Evolutionary conservation across 495 filamentous ascomycete species (phyloP), one percentile per base, ranked within the genome.

Genomic region (Annulohypoxylon moriforme): DNA sequence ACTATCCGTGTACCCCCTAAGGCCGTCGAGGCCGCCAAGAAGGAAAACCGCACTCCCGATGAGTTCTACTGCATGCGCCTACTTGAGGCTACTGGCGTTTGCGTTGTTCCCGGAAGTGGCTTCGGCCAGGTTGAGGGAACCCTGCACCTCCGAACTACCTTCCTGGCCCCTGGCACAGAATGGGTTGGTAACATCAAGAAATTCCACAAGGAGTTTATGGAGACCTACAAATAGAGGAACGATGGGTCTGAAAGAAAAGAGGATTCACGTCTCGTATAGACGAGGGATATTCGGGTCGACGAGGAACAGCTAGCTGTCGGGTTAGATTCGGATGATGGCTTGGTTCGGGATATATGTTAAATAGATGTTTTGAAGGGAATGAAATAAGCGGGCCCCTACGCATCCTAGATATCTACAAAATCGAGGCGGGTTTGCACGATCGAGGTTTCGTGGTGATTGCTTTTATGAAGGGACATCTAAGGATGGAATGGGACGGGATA

Each of bases 71-170:
- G 90, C 80, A 87, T 95, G 82, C 87, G 89, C 40, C 80, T 98
- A 60, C 90, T 99, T 53, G 94, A 99, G 76, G 92, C 93, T 13
- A 98, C 96, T 1, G 96, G 96, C 60, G 90, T 99, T n/a, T 99
- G 96, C 70, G 89, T 97, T 33, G 93, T 98, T 0, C 92, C 96
- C 0, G 96, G 96, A 6, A 89, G 87, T 36, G 96, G 96, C 4
- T 99, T 99, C 75, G 95, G 96, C 6, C 96, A 99, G 85, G 94
- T 90, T 82, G 91, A 96, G 73, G 91, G 92, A 75, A 94, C 90
- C 18, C 83, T 96, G 76, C 96, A 99, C 86, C 96, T 99, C 86
- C 86, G 96, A 71, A 99, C 96, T 1, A 99, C 96, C 4, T 99
- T 99, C 85, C 84, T 98, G 63, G 94, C 96, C 4, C 96, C 96